Percentiles rank a stretch among this genome's conserved stretches.
phyloP scores from a whole-genome alignment of 768 basidiomycete species.

The Lactarius hengduanensis region DNA sequence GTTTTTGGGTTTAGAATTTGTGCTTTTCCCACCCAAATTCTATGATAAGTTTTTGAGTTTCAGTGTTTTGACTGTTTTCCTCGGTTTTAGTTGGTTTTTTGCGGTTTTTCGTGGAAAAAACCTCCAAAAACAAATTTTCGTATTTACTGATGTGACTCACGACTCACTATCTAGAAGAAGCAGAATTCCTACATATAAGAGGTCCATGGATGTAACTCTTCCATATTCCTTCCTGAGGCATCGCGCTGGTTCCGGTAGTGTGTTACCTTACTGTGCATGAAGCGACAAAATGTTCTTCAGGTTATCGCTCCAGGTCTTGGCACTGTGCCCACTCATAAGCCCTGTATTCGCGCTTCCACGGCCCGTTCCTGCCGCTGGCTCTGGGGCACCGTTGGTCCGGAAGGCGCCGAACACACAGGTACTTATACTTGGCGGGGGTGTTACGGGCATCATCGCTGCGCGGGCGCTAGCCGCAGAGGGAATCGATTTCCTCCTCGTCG shows the following conservation, averaged over 20 bases:
- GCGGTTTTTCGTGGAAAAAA: no score
- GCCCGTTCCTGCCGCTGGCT: not conserved
- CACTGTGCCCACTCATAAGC: not conserved
- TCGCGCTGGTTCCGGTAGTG: not conserved
- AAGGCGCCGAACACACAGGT: slow-evolving; percentile 36
- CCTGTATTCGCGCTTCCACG: not conserved
- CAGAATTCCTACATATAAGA: not conserved
- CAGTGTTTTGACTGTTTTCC: no score
- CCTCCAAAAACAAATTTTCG: no score
- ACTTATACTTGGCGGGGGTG: slow-evolving; percentile 63
- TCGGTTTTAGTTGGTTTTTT: no score
- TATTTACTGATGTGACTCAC: no score
- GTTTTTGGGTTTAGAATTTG: no score
- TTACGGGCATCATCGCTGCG: slow-evolving; percentile 61
- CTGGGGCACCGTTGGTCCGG: not conserved
- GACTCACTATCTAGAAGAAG: not conserved
- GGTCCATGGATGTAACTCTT: not conserved
- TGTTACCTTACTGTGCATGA: not conserved
- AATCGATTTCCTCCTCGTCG: slow-evolving; percentile 57
- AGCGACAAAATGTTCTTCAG: not conserved
- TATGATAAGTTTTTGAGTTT: no score
- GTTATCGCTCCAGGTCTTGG: not conserved
- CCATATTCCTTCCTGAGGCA: not conserved
- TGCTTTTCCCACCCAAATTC: no score
- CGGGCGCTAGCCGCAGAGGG: slow-evolving; percentile 52